These are phyloP conservation scores for Neofusicoccum parvum DNA, from an alignment of 2,329 filamentous ascomycete genomes.

Conservation along the genomic window DNA sequence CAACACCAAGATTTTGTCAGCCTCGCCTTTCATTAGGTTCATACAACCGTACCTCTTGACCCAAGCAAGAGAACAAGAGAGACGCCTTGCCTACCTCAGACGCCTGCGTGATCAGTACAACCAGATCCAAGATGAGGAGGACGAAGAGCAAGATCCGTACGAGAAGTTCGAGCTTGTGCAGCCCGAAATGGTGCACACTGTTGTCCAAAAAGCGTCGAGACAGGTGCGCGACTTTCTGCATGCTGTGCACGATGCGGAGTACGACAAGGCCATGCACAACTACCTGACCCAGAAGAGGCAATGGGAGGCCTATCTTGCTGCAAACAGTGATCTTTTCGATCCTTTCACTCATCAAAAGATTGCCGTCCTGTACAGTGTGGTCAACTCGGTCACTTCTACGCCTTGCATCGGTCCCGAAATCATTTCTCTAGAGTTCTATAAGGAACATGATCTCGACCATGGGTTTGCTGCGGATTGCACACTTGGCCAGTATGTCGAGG, in stretches of 20 bases:
- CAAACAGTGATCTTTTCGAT: conserved; percentile 83
- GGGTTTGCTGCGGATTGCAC: conserved; percentile 84
- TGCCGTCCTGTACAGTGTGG: conserved; percentile 88
- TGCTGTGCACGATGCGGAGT: conserved; percentile 94
- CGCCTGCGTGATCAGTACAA: conserved; percentile 74
- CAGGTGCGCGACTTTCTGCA: conserved; percentile 93
- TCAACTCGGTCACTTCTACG: conserved; percentile 90
- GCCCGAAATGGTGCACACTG: conserved; percentile 90
- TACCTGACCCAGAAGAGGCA: conserved; percentile 93
- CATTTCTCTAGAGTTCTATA: conserved; percentile 90
- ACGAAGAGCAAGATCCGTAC: conserved; percentile 38
- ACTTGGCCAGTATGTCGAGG: conserved; percentile 91
- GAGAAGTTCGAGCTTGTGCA: conserved; percentile 88
- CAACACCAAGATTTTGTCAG: conserved; percentile 88
- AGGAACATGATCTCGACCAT: conserved; percentile 74
- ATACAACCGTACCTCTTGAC: conserved; percentile 91
- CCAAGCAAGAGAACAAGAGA: conserved; percentile 87
- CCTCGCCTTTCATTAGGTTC: conserved; percentile 95
- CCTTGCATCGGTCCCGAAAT: conserved; percentile 89
- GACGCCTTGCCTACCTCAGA: conserved; percentile 78
- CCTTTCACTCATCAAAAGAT: conserved; percentile 97
- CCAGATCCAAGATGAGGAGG: conserved; percentile 39
- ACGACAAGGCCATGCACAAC: conserved; percentile 90
- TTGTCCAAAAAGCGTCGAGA: conserved; percentile 75
- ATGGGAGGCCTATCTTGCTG: conserved; percentile 93